Evolutionary conservation across 306 rosid species (phyloP).

Genomic region (Acacia acuminata): DNA sequence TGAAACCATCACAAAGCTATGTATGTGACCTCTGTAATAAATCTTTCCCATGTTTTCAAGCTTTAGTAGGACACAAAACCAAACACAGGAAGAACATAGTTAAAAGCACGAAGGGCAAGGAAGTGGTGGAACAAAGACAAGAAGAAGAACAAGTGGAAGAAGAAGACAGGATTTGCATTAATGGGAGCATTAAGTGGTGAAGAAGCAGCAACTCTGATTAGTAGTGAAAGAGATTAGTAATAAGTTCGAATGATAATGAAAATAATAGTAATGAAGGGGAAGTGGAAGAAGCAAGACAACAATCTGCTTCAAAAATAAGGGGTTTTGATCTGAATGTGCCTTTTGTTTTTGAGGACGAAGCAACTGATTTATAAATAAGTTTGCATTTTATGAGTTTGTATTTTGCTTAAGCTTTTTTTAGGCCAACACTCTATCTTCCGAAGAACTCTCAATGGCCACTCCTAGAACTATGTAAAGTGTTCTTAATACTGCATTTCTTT

Average conservation of each 20-base stretch:
- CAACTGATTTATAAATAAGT: no score
- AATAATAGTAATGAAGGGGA: not conserved
- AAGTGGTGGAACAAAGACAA: not conserved
- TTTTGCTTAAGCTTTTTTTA: no score
- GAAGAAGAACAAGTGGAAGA: not conserved
- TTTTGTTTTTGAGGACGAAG: not conserved
- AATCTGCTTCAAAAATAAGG: not conserved
- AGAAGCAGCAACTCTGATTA: not conserved
- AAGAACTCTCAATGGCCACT: no score
- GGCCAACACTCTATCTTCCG: not conserved
- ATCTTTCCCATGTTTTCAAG: slow-evolving; percentile 34
- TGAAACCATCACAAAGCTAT: not conserved
- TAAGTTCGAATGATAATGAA: not conserved
- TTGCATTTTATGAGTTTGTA: no score
- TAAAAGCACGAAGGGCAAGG: not conserved
- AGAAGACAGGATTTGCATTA: not conserved
- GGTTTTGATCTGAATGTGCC: slow-evolving; percentile 26
- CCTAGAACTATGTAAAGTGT: no score
- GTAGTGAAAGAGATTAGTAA: not conserved
- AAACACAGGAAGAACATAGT: slow-evolving; percentile 29
- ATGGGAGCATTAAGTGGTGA: not conserved
- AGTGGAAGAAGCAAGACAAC: slow-evolving; percentile 3
- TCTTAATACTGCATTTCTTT: no score
- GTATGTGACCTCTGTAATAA: slow-evolving; percentile 31
- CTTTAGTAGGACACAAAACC: slow-evolving; percentile 47